Percentiles rank a stretch among this genome's conserved stretches.
Conservation (phyloP, 371 early-diverging fungal species). For the Dichotomocladium elegans region DNA sequence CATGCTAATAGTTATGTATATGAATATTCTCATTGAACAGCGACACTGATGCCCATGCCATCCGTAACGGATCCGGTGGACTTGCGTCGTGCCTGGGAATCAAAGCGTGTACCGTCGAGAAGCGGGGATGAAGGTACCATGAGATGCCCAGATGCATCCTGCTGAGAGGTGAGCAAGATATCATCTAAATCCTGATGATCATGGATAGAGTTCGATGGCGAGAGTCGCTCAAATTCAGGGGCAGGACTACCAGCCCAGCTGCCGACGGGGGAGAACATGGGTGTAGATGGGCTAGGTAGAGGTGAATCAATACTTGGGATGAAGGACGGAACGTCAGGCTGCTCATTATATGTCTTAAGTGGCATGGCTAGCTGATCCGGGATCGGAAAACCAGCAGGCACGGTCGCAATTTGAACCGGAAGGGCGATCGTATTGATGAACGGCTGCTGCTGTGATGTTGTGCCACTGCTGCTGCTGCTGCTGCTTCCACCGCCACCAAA, state of each 20-base stretch:
- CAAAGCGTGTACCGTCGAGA: neutral
- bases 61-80: neutral
- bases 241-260: conserved; percentile 34
- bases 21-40: conserved; percentile 1
- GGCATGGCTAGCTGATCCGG: conserved; percentile 12
- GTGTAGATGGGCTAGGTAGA: conserved; percentile 23
- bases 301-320: conserved; percentile 34
- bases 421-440: conserved; percentile 7
- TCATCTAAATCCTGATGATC: conserved; percentile 5
- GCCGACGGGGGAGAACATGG: conserved; percentile 19
- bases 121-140: conserved; percentile 30
- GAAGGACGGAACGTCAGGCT: conserved; percentile 23
- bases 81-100: conserved; percentile 1
- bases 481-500: neutral
- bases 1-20: neutral
- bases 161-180: conserved; percentile 2
- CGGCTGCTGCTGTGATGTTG: neutral
- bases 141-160: conserved; percentile 29
- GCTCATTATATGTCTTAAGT: conserved; percentile 5
- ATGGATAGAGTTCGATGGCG: conserved; percentile 5
- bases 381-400: conserved; percentile 11
- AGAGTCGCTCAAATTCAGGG: conserved; percentile 1
- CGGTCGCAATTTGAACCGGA: conserved; percentile 14
- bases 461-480: neutral
- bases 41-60: conserved; percentile 2